Conservation (phyloP, 2,329 filamentous ascomycete genomes). For the Thielaviopsis cerberus region DNA sequence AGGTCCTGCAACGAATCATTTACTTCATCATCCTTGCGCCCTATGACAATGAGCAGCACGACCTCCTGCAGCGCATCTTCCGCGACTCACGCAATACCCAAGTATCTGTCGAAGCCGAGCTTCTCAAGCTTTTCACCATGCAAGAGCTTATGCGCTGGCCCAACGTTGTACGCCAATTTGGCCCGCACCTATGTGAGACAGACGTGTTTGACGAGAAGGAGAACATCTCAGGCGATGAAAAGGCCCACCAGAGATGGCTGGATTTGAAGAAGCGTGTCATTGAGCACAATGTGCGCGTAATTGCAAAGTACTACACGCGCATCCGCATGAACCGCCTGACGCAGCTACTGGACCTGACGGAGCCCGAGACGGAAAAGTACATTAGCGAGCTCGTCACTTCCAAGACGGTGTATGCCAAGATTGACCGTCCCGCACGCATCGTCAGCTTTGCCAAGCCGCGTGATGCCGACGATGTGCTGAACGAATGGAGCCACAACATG, state of each 20-base stretch:
- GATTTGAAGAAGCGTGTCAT: constrained; percentile 96
- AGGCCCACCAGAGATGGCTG: constrained; percentile 74
- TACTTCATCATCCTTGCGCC: constrained; percentile 94
- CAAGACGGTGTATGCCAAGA: constrained; percentile 96
- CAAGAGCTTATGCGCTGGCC: constrained; percentile 98
- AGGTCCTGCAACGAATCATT: constrained; percentile 86
- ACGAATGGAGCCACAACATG: constrained; percentile 98
- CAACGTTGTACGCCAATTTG: constrained; percentile 73
- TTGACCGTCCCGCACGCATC: constrained; percentile 78
- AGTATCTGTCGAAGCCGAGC: constrained; percentile 61
- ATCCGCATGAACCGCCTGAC: constrained; percentile 85
- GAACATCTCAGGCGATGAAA: constrained; percentile 51
- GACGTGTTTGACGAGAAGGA: constrained; percentile 67
- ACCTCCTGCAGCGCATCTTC: constrained; percentile 83
- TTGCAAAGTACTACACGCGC: constrained; percentile 97
- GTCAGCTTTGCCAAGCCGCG: constrained; percentile 90
- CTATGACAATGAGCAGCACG: constrained; percentile 96
- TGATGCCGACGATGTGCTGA: constrained; percentile 86
- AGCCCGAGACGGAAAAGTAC: constrained; percentile 97
- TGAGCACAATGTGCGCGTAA: constrained; percentile 93
- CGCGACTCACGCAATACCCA: constrained; percentile 64
- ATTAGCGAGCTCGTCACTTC: constrained; percentile 91
- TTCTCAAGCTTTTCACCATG: constrained; percentile 86
- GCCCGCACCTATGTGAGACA: constrained; percentile 67
- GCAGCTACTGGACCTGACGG: constrained; percentile 73